phyloP scores from a whole-genome alignment of 2,329 filamentous ascomycete species.

The Rutstroemia sp. region DNA sequence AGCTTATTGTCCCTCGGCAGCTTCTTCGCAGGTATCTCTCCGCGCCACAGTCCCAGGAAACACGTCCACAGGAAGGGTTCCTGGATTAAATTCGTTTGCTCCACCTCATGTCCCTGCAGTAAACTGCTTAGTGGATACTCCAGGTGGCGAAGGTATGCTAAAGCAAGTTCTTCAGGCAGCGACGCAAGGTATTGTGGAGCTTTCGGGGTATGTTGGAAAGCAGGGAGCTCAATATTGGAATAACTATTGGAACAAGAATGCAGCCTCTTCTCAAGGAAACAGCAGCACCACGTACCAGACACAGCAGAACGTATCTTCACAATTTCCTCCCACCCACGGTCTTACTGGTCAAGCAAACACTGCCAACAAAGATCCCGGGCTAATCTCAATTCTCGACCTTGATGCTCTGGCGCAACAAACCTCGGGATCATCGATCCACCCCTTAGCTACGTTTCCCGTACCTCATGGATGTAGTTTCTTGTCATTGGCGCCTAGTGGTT shows the following conservation, averaged over 20 bases:
- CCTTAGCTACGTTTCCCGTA: conserved; percentile 63
- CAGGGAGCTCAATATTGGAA: conserved; percentile 73
- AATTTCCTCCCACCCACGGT: conserved; percentile 73
- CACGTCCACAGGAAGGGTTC: conserved; percentile 42
- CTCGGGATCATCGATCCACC: conserved; percentile 41
- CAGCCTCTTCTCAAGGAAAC: conserved; percentile 37
- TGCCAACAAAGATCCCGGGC: conserved; percentile 56
- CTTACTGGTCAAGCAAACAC: conserved; percentile 42
- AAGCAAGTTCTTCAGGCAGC: conserved; percentile 74
- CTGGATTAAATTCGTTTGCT: conserved; percentile 51
- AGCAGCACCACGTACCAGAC: conserved; percentile 30
- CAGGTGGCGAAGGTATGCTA: conserved; percentile 62
- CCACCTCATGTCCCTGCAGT: conserved; percentile 62
- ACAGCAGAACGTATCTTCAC: conserved; percentile 28
- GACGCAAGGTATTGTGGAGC: conserved; percentile 69
- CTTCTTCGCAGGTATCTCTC: conserved; percentile 62
- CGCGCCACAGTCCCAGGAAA: conserved; percentile 57
- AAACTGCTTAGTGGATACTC: conserved; percentile 64
- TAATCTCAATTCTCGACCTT: conserved; percentile 70
- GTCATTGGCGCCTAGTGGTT: conserved; percentile 67
- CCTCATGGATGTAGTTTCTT: conserved; percentile 73
- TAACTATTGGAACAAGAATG: conserved; percentile 64
- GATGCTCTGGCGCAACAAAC: conserved; percentile 47
- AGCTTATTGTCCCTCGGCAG: conserved; percentile 65
- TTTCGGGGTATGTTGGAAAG: conserved; percentile 69